Conservation (phyloP, 306 rosid species). For the Cucumis melo region DNA sequence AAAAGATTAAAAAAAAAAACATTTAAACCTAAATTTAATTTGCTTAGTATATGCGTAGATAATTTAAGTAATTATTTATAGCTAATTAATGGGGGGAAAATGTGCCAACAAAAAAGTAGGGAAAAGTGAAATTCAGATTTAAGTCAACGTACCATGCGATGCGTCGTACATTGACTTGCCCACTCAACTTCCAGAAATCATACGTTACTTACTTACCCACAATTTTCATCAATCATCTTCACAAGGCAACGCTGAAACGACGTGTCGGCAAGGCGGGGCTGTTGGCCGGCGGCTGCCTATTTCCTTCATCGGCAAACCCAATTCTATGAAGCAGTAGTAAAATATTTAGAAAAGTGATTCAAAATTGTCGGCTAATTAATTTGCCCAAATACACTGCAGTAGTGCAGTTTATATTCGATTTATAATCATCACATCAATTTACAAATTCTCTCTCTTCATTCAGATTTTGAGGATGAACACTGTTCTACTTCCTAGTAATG, state of each 20-base stretch:
- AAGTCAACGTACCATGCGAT: background rate
- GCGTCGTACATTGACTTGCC: background rate
- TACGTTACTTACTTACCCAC: background rate
- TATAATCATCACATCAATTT: background rate
- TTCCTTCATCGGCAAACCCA: background rate
- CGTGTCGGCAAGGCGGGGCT: background rate
- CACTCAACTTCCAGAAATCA: background rate
- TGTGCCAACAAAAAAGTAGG: background rate
- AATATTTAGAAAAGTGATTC: background rate
- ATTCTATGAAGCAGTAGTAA: background rate
- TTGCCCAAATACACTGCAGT: background rate
- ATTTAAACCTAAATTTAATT: background rate
- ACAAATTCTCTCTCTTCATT: background rate
- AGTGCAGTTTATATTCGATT: background rate
- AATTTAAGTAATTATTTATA: background rate
- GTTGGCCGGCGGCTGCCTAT: background rate
- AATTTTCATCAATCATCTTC: background rate
- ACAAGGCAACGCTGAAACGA: background rate
- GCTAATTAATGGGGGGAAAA: background rate
- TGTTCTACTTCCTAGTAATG: background rate
- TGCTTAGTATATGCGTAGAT: background rate
- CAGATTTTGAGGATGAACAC: background rate
- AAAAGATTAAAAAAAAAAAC: no score
- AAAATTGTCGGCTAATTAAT: background rate
- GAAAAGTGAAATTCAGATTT: background rate